Percentiles rank a stretch among this genome's conserved stretches.
Conservation (phyloP, 768 basidiomycete species). For the Mycena pura region DNA sequence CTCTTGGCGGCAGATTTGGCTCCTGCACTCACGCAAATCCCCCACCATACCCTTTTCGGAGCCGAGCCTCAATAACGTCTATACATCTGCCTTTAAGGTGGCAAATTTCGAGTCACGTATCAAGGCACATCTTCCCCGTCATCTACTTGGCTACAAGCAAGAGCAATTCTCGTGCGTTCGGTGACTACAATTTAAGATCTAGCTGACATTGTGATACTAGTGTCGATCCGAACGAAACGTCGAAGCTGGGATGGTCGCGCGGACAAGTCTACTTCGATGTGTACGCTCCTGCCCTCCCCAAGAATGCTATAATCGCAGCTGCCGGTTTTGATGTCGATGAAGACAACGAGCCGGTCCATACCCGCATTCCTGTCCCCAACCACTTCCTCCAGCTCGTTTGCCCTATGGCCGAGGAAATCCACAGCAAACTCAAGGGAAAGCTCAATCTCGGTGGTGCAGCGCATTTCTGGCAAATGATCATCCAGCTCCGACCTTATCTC, state of each 20-base stretch:
- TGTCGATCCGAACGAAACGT: background rate
- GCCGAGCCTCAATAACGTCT: no score
- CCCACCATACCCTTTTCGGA: no score
- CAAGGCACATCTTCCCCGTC: no score
- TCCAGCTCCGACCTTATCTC: conserved; percentile 6
- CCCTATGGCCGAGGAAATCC: conserved; percentile 35
- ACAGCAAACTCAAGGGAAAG: conserved; percentile 17
- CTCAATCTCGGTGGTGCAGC: conserved; percentile 31
- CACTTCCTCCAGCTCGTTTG: conserved; percentile 33
- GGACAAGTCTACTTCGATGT: background rate
- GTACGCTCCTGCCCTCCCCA: background rate
- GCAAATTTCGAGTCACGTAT: no score
- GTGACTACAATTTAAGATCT: no score
- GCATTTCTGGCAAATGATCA: conserved; percentile 36
- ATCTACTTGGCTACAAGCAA: no score
- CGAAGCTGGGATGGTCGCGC: background rate
- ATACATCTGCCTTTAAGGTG: no score
- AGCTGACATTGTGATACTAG: no score
- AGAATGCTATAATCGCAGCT: conserved; percentile 34
- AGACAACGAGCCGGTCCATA: conserved; percentile 34
- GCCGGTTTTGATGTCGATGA: conserved; percentile 34
- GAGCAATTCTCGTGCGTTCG: no score
- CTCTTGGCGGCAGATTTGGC: no score
- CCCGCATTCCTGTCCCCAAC: conserved; percentile 31
- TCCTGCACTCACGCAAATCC: no score